These are phyloP conservation scores for Cucumis melo DNA, from an alignment of 306 rosid genomes.

Conservation along the genomic window DNA sequence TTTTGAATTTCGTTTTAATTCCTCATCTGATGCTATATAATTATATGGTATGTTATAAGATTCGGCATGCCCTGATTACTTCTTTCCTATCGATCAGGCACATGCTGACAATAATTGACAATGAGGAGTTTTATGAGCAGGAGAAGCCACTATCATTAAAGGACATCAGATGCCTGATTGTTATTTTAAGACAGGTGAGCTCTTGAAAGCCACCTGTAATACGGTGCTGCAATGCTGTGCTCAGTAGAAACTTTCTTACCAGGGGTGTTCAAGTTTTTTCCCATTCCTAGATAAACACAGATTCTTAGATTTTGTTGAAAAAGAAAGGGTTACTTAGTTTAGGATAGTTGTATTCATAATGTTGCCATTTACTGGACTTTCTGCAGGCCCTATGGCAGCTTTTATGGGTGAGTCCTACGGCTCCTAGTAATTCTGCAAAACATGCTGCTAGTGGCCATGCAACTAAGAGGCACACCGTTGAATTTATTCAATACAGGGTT, in stretches of 20 bases:
- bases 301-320: background rate
- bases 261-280: background rate
- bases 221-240: background rate
- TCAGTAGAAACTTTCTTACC: background rate
- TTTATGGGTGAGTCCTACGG: conserved; percentile 66
- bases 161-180: conserved; percentile 70
- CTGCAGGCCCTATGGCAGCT: conserved; percentile 96
- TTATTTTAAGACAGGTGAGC: conserved; percentile 81
- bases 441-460: conserved; percentile 20
- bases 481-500: conserved; percentile 75
- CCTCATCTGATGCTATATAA: background rate
- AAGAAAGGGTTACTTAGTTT: background rate
- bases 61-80: conserved; percentile 6
- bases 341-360: background rate
- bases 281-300: background rate
- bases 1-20: background rate
- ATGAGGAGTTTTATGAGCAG: conserved; percentile 93
- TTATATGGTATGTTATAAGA: conserved; percentile 9
- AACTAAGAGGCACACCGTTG: conserved; percentile 47
- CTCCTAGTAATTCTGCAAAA: conserved; percentile 38
- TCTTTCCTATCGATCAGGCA: conserved; percentile 48
- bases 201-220: conserved; percentile 13
- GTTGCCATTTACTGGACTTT: conserved; percentile 7
- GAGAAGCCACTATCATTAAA: conserved; percentile 81
- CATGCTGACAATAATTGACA: conserved; percentile 85